Evolutionary conservation across 2,329 filamentous ascomycete genomes (phyloP), one percentile per base, ranked within the genome.

Genomic region (Colletotrichum orchidophilum): DNA sequence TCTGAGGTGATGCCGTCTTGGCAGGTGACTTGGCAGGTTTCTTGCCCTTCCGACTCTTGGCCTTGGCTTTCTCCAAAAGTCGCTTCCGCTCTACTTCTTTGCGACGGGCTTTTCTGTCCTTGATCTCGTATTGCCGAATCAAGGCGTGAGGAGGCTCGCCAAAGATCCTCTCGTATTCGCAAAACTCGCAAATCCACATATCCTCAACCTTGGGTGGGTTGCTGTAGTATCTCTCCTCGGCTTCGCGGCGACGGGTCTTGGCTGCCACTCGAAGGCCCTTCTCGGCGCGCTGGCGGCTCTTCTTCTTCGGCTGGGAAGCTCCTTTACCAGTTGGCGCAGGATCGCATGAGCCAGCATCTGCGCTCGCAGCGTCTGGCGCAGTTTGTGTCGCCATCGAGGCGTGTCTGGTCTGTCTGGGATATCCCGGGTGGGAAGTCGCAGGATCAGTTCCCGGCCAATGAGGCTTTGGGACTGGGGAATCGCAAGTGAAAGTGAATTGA

Each of bases 141-240:
- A 99, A 84, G 60, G 94, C 94, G 76, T 90, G 88, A 0, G 96
- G 96, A 2, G 93, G 93, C 63, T 88, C 88, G n/a, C 96, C 96
- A 79, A 97, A 98, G 60, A 99, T 98, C 63, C 91, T 90, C 82
- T 98, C 96, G 79, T 98, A 99, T 81, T 99, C 96, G 84, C 96
- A 99, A 80, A 98, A 98, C 78, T 98, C 94, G 82, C 96, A 99
- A 57, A 98, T 95, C 94, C 95, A 98, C 61, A 95, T 88, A 72
- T 97, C 94, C 74, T 94, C 92, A 1, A 76, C 75, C 35, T 84
- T 83, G 1, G 93, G 93, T 1, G 93, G 92, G 76, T 93, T 91
- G 76, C 93, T 91, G 73, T 90, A 90, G 80, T 96, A 97, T 67
- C 90, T 88, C 74, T 93, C 92, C 76, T 93, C 89, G 72, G 96